Conservation (phyloP, 495 filamentous ascomycete genomes). For the Podospora didyma region DNA sequence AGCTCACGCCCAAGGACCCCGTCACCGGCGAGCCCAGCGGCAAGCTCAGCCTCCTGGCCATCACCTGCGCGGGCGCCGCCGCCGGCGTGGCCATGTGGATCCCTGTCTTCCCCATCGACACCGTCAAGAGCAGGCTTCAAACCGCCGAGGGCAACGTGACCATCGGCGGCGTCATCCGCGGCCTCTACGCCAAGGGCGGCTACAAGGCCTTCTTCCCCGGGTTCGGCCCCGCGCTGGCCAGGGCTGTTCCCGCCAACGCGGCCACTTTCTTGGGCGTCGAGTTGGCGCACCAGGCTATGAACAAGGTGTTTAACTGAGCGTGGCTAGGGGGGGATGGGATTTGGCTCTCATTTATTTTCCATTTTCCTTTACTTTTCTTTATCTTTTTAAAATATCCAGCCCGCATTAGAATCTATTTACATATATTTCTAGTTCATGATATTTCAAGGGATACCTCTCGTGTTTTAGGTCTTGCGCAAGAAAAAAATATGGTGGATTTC, state of each 20-base stretch:
- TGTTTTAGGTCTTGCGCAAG: not conserved
- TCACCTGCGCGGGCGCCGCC: conserved; percentile 82
- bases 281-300: conserved; percentile 77
- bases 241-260: conserved; percentile 94
- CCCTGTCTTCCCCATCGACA: conserved; percentile 96
- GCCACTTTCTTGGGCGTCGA: conserved; percentile 70
- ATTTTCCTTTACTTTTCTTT: not conserved
- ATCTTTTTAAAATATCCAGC: not conserved
- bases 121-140: conserved; percentile 91
- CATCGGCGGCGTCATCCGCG: conserved; percentile 71
- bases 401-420: not conserved
- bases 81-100: conserved; percentile 99
- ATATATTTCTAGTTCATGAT: not conserved
- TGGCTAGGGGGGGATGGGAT: not conserved
- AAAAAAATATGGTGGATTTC: too few species aligned
- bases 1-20: conserved; percentile 79
- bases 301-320: conserved; percentile 53
- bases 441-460: not conserved
- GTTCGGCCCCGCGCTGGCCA: conserved; percentile 84
- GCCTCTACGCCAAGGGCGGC: conserved; percentile 76
- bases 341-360: not conserved
- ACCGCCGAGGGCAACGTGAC: conserved; percentile 84
- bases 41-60: conserved; percentile 71
- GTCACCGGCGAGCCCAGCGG: conserved; percentile 65
- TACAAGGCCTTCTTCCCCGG: conserved; percentile 96